Conservation (phyloP, 306 rosid species). For the Phaseolus lunatus region DNA sequence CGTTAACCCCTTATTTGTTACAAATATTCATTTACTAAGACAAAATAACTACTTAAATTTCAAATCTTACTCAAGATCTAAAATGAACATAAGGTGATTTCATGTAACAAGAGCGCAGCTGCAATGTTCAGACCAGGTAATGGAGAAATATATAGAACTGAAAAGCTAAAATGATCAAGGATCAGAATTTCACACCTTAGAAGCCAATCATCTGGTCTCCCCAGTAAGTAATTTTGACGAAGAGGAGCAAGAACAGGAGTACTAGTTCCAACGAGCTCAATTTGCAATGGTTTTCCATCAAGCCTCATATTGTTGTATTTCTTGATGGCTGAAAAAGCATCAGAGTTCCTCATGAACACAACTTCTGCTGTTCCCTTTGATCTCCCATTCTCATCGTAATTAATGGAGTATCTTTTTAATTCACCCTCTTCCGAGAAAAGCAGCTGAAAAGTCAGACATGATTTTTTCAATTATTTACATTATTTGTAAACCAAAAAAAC, state of each 20-base stretch:
- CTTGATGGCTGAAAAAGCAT: slow-evolving; percentile 67
- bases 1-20: not conserved
- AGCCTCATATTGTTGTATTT: slow-evolving; percentile 63
- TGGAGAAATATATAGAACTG: slow-evolving; percentile 8
- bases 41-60: not conserved
- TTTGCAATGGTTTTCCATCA: slow-evolving; percentile 66
- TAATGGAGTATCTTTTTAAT: slow-evolving; percentile 55
- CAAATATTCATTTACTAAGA: not conserved
- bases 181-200: slow-evolving; percentile 48
- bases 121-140: slow-evolving; percentile 16
- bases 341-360: slow-evolving; percentile 52
- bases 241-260: slow-evolving; percentile 36
- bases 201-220: slow-evolving; percentile 44
- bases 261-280: slow-evolving; percentile 66
- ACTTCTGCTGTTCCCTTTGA: slow-evolving; percentile 82
- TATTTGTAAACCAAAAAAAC: not conserved
- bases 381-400: slow-evolving; percentile 69
- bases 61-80: not conserved
- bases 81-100: slow-evolving; percentile 17
- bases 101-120: not conserved
- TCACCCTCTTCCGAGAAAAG: slow-evolving; percentile 69
- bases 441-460: slow-evolving; percentile 49
- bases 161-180: slow-evolving; percentile 11
- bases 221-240: slow-evolving; percentile 31
- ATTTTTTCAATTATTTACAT: slow-evolving; percentile 31